Conservation (phyloP, 306 rosid species). For the Styphnolobium japonicum region DNA sequence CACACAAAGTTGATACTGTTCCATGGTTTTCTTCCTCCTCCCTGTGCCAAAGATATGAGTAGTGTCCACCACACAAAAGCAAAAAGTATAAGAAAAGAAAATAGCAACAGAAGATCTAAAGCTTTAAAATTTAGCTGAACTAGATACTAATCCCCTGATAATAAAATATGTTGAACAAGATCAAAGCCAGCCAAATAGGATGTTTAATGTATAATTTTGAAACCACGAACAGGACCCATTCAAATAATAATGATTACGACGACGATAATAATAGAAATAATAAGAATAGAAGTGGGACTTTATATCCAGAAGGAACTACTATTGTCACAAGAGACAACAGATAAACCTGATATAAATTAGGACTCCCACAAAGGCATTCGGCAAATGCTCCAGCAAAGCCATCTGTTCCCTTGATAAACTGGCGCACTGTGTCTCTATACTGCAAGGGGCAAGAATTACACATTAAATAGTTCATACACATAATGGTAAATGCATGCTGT, state of each 20-base stretch:
- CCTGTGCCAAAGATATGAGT: slow-evolving; percentile 50
- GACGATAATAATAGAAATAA: not conserved
- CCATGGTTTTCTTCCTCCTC: slow-evolving; percentile 93
- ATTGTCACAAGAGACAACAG: slow-evolving; percentile 19
- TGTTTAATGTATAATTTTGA: not conserved
- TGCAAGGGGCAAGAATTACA: slow-evolving; percentile 44
- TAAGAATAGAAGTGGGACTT: not conserved
- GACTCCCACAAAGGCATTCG: slow-evolving; percentile 93
- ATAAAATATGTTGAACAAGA: slow-evolving; percentile 11
- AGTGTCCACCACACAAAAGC: slow-evolving; percentile 24
- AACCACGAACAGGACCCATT: slow-evolving; percentile 1
- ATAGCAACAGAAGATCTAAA: not conserved
- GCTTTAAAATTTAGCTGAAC: not conserved
- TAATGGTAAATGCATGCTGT: not conserved
- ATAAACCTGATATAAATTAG: slow-evolving; percentile 87
- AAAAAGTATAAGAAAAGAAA: not conserved
- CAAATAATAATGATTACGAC: not conserved
- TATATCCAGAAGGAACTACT: slow-evolving; percentile 8
- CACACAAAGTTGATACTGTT: slow-evolving; percentile 86
- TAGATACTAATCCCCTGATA: not conserved
- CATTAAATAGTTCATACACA: not conserved
- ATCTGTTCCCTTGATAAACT: slow-evolving; percentile 90
- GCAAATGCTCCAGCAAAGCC: slow-evolving; percentile 96
- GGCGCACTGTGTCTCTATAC: slow-evolving; percentile 89
- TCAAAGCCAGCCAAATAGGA: slow-evolving; percentile 1